These are phyloP conservation scores for Oidiodendron maius DNA, from an alignment of 495 filamentous ascomycete species.

Conservation along the genomic window DNA sequence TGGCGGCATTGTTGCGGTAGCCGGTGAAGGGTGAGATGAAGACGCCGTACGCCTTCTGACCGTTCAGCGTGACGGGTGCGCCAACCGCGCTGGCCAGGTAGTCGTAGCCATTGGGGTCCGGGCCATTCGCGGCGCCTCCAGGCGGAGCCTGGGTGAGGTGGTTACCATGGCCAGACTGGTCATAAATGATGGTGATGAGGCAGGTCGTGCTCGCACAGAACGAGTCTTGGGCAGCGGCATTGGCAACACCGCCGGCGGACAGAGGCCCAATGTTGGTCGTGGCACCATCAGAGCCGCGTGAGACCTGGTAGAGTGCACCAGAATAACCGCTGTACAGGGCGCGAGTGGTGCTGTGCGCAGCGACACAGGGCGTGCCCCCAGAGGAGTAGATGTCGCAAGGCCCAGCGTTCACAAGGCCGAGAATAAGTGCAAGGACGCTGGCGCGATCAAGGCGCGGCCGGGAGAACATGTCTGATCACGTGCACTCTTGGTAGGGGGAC, in stretches of 20 bases:
- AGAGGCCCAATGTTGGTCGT: slow-evolving; percentile 35
- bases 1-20: slow-evolving; percentile 43
- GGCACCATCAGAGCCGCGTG: slow-evolving; percentile 41
- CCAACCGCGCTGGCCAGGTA: slow-evolving; percentile 45
- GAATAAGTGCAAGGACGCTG: slow-evolving; percentile 23
- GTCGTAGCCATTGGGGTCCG: slow-evolving; percentile 44
- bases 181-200: slow-evolving; percentile 50
- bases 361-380: too few relatives aligned
- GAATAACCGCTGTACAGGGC: too few relatives aligned
- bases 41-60: too few relatives aligned
- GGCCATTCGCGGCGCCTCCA: slow-evolving; percentile 40
- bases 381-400: slow-evolving; percentile 52
- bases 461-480: slow-evolving; percentile 22
- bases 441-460: too few relatives aligned
- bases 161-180: slow-evolving; percentile 50
- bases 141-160: slow-evolving; percentile 47
- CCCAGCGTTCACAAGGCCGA: slow-evolving; percentile 37
- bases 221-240: slow-evolving; percentile 47
- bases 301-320: slow-evolving; percentile 50
- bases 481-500: slow-evolving; percentile 1
- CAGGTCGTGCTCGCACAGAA: slow-evolving; percentile 51
- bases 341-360: too few relatives aligned
- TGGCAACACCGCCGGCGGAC: slow-evolving; percentile 41
- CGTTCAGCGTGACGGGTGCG: slow-evolving; percentile 50
- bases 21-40: slow-evolving; percentile 46